These are phyloP conservation scores for Stromatinia cepivora DNA, from an alignment of 2,329 filamentous ascomycete genomes.

Conservation along the genomic window DNA sequence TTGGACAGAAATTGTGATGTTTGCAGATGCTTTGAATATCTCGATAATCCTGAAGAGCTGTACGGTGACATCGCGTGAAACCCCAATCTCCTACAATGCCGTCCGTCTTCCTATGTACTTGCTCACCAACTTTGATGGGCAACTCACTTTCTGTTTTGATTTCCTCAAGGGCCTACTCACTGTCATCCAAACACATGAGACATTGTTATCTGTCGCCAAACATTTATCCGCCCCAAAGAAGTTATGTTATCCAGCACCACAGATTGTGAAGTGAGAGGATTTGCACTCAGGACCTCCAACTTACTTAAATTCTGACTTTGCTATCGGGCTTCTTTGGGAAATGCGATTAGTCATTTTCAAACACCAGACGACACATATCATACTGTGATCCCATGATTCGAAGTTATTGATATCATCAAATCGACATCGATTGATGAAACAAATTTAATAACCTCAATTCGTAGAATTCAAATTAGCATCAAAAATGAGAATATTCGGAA, in stretches of 20 bases:
- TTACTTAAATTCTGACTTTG: too few species aligned
- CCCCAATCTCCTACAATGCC: background rate
- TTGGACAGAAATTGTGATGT: background rate
- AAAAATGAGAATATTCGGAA: background rate
- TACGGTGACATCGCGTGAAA: too few species aligned
- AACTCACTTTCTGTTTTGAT: background rate
- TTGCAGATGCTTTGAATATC: background rate
- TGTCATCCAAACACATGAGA: background rate
- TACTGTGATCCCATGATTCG: background rate
- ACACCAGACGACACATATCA: too few species aligned
- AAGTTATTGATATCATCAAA: background rate
- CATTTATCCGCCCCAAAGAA: background rate
- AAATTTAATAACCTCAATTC: background rate
- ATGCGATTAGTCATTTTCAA: too few species aligned
- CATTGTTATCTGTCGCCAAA: too few species aligned
- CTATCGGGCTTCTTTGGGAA: background rate
- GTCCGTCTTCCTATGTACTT: background rate
- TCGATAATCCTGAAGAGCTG: background rate
- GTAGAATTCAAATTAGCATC: background rate
- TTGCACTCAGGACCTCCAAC: background rate
- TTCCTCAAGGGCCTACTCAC: fast-evolving
- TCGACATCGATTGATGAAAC: background rate
- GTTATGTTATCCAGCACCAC: too few species aligned
- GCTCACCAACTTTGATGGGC: background rate
- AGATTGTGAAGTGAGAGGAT: background rate